phyloP scores from a whole-genome alignment of 495 filamentous ascomycete genomes.

The Penicillium flavigenum region DNA sequence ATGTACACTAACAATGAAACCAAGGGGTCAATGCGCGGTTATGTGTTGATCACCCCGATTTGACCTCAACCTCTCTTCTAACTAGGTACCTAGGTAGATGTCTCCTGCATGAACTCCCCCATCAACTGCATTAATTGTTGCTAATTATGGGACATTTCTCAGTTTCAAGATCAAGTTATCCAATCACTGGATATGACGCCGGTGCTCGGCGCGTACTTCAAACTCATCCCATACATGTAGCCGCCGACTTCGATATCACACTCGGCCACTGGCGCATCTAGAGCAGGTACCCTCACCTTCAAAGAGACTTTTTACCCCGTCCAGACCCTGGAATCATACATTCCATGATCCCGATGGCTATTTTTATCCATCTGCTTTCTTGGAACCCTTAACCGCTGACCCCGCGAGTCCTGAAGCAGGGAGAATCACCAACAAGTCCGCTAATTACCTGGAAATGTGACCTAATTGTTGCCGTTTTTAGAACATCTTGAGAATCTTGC shows the following conservation, averaged over 20 bases:
- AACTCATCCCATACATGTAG: slow-evolving; percentile 27
- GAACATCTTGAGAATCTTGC: slow-evolving; percentile 29
- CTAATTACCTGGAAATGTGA: slow-evolving; percentile 32
- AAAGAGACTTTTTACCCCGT: slow-evolving; percentile 3
- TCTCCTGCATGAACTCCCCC: slow-evolving; percentile 10
- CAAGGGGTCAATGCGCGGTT: slow-evolving; percentile 11
- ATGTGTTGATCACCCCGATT: not conserved
- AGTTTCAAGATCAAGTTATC: slow-evolving; percentile 1
- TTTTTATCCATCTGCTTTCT: slow-evolving; percentile 23
- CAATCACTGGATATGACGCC: slow-evolving; percentile 18
- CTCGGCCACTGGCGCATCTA: slow-evolving; percentile 11
- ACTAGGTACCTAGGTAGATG: not conserved
- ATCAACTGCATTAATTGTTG: slow-evolving; percentile 14
- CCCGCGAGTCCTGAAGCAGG: slow-evolving; percentile 23
- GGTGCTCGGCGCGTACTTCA: slow-evolving; percentile 30
- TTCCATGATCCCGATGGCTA: slow-evolving; percentile 15
- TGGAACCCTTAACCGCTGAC: slow-evolving; percentile 24
- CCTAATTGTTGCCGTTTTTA: slow-evolving; percentile 44
- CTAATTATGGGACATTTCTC: slow-evolving; percentile 30
- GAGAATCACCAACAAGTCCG: slow-evolving; percentile 14
- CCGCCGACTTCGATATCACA: slow-evolving; percentile 31
- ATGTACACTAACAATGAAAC: not conserved
- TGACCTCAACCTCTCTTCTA: slow-evolving; percentile 6
- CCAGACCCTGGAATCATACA: slow-evolving; percentile 20
- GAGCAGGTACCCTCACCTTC: not conserved